Conservation (phyloP, 768 basidiomycete species). For the Boletus rufocinnamomeus region DNA sequence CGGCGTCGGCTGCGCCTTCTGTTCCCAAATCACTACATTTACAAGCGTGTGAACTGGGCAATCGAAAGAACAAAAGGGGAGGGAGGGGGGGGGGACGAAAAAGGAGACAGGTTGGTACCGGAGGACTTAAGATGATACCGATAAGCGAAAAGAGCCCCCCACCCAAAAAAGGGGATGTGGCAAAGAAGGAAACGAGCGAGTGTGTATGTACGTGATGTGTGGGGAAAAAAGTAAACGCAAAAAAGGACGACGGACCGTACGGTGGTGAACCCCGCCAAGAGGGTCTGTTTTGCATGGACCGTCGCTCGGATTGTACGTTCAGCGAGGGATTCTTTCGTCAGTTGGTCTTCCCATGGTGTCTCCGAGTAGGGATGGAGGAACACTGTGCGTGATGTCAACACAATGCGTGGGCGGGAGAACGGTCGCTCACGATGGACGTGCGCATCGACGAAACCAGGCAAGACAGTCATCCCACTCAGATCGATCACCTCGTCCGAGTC, state of each 20-base stretch:
- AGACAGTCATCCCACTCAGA: conserved; percentile 46
- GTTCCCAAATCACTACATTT: conserved; percentile 60
- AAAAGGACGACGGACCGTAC: conserved; percentile 45
- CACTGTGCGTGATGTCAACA: no score
- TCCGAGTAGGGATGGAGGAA: conserved; percentile 64
- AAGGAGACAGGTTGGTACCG: no score
- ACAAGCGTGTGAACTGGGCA: neutral
- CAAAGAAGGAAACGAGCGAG: neutral
- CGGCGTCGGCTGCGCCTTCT: conserved; percentile 64
- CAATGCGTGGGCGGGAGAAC: no score
- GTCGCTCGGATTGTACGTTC: conserved; percentile 65
- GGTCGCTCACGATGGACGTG: conserved; percentile 51
- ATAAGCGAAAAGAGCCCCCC: conserved; percentile 6
- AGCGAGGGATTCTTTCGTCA: conserved; percentile 55
- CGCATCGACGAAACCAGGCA: conserved; percentile 59
- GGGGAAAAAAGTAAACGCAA: neutral
- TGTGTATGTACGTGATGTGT: neutral
- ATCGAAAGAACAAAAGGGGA: neutral
- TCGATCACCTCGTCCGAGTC: conserved; percentile 41
- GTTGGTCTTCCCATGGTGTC: conserved; percentile 61
- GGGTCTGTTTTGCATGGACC: conserved; percentile 55
- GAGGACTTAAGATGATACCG: neutral
- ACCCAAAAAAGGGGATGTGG: no score
- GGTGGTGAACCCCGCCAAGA: conserved; percentile 64
- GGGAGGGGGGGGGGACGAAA: no score